Percentiles rank a stretch among this genome's conserved stretches.
phyloP scores from a whole-genome alignment of 2,329 filamentous ascomycete genomes.

The Clarireedia hainanense region DNA sequence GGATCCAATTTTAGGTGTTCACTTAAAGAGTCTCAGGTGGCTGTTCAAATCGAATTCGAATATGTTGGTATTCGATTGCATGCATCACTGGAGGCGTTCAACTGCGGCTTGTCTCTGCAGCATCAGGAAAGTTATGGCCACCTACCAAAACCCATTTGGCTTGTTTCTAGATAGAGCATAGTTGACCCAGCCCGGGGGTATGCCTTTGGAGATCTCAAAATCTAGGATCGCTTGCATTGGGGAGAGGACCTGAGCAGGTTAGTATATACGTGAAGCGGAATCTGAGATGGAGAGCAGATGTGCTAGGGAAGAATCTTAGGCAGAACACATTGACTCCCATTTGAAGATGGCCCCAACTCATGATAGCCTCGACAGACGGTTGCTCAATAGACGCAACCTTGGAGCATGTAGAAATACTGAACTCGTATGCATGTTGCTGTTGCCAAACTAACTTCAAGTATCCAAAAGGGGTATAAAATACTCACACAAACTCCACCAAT shows the following conservation, averaged over 20 bases:
- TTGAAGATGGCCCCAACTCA: too few relatives aligned
- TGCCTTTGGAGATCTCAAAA: conserved; percentile 69
- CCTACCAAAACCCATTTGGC: conserved; percentile 68
- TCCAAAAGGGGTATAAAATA: conserved; percentile 23
- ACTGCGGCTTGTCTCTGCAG: too few relatives aligned
- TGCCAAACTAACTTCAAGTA: not conserved
- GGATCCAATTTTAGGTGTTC: too few relatives aligned
- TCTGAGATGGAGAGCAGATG: too few relatives aligned
- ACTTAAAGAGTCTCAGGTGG: too few relatives aligned
- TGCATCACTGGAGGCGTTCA: too few relatives aligned
- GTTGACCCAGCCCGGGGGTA: conserved; percentile 88
- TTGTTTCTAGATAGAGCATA: conserved; percentile 73
- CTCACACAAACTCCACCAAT: conserved; percentile 95
- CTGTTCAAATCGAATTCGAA: too few relatives aligned
- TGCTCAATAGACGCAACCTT: too few relatives aligned
- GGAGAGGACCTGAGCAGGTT: conserved; percentile 56
- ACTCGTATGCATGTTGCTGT: not conserved
- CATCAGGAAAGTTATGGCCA: not conserved
- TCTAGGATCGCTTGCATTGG: conserved; percentile 90
- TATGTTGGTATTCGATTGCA: too few relatives aligned
- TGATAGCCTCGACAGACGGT: too few relatives aligned
- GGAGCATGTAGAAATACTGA: not conserved
- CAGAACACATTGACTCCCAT: too few relatives aligned
- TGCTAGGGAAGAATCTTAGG: too few relatives aligned
- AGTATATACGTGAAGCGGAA: not conserved